These are phyloP conservation scores for Rhynchospora tenuis DNA, from an alignment of 176 grass and related monocot species.

Conservation along the genomic window DNA sequence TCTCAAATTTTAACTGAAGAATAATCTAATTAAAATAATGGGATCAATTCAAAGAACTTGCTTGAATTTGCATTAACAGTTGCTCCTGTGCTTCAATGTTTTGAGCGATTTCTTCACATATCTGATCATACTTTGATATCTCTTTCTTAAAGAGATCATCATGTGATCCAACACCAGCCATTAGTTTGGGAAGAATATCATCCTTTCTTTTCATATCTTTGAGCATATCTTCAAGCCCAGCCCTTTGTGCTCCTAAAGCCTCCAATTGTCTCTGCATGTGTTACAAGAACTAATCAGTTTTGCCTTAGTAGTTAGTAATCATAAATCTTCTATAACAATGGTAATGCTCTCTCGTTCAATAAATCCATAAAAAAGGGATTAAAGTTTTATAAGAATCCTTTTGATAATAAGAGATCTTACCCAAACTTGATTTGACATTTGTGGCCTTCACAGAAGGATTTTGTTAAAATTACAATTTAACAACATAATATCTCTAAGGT, in stretches of 20 bases:
- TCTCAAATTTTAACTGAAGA: conserved; percentile 8
- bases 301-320: neutral
- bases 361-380: neutral
- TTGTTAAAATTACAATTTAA: neutral
- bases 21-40: conserved; percentile 12
- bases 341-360: neutral
- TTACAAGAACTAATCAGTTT: neutral
- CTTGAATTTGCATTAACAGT: conserved; percentile 94
- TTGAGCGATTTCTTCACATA: conserved; percentile 89
- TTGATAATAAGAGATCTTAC: neutral
- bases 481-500: neutral
- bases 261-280: conserved; percentile 82
- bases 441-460: neutral
- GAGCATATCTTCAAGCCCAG: conserved; percentile 97
- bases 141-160: conserved; percentile 98
- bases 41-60: conserved; percentile 19
- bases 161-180: conserved; percentile 82
- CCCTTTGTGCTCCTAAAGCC: conserved; percentile 84
- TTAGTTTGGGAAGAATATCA: conserved; percentile 93
- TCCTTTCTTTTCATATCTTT: conserved; percentile 99
- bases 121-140: conserved; percentile 73
- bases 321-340: neutral
- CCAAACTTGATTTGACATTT: neutral
- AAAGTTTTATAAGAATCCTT: neutral
- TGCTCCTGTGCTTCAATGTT: conserved; percentile 93